Base-by-base conservation (phyloP, 495 filamentous ascomycete species). In the Podospora australis region DNA sequence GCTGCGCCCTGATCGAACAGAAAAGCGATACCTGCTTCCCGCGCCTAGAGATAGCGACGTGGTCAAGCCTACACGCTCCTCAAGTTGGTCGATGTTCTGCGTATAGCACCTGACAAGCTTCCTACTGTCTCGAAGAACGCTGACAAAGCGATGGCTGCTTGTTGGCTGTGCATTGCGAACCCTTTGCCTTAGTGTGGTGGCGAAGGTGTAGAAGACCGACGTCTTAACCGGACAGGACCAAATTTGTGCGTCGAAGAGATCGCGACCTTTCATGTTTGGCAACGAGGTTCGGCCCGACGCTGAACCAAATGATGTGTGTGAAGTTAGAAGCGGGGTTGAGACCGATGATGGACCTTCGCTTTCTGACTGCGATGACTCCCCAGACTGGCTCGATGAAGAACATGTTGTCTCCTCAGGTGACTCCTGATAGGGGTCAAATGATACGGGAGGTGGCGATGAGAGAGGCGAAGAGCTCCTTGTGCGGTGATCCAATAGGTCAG, bases 61-160 rank as follows among this genome's bases (percentile, higher is more conserved):
- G 22, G 64, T 68, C 32, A 86, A 70, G 6, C 82, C 81, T 16
- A 82, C 77, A 17, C 80, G 74, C 43, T 79, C 77, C 50, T 87
- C 83, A 4, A 87, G 69, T 48, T 77, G 77, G 49, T 87, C 83
- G 23, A 87, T 87, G 42, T 87, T 87, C 53, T 87, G 83, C 0
- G 82, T 86, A 53, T 86, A 86, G 44, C 81, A 83, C 25, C 82
- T 63, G 13, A 83, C 75, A 19, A 86, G 62, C 36, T 80, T 80
- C 2, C 79, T 73, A 28, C 71, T 71, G 58, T 86, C 80, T 11
- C 80, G 70, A 9, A 86, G 69, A 7, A 74, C 72, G 24, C 74
- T 71, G 36, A 86, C 76, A 53, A 86, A 85, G 30, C 71, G 76
- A 58, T 86, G 82, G 11, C 68, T 72, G 23, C 52, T 61, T 2